Percentiles rank a stretch among this genome's conserved stretches.
These are phyloP conservation scores for Colletotrichum spaethianum DNA, from an alignment of 2,329 filamentous ascomycete species.

Conservation along the genomic window DNA sequence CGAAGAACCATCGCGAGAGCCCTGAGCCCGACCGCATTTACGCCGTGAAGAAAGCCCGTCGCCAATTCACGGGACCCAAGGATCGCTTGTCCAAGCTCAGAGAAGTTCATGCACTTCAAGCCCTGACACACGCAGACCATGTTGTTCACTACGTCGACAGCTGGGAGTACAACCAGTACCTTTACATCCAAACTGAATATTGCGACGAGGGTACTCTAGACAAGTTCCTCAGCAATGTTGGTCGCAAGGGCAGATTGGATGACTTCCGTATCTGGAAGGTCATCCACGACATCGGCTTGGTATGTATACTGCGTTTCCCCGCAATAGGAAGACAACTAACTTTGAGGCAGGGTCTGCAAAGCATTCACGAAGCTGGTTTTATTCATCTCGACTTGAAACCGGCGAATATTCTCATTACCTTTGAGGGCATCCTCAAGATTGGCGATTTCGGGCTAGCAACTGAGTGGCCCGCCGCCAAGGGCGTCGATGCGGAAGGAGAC, in stretches of 20 bases:
- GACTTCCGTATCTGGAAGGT: constrained; percentile 99
- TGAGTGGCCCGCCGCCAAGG: constrained; percentile 80
- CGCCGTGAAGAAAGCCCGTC: constrained; percentile 94
- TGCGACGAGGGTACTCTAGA: constrained; percentile 95
- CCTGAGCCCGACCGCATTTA: constrained; percentile 75
- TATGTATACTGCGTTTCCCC: constrained; percentile 61
- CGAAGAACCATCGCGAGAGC: constrained; percentile 63
- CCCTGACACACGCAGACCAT: constrained; percentile 86
- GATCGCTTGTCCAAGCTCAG: constrained; percentile 88
- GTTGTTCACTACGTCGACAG: constrained; percentile 86
- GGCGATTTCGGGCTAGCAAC: constrained; percentile 89
- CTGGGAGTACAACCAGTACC: constrained; percentile 88
- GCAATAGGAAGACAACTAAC: constrained; percentile 38
- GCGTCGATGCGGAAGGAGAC: constrained; percentile 92
- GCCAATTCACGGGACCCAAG: constrained; percentile 81
- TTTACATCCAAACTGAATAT: constrained; percentile 98
- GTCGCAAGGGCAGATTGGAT: constrained; percentile 88
- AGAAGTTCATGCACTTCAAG: constrained; percentile 84
- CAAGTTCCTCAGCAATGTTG: constrained; percentile 85
- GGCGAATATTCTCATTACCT: constrained; percentile 86
- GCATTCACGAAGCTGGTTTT: constrained; percentile 90
- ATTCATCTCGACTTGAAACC: constrained; percentile 90
- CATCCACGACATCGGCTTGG: constrained; percentile 85
- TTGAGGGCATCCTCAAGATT: constrained; percentile 87
- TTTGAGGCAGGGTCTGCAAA: constrained; percentile 80